Evolutionary conservation across 495 filamentous ascomycete genomes (phyloP), one percentile per base, ranked within the genome.

Genomic region (Aspergillus sparsus): DNA sequence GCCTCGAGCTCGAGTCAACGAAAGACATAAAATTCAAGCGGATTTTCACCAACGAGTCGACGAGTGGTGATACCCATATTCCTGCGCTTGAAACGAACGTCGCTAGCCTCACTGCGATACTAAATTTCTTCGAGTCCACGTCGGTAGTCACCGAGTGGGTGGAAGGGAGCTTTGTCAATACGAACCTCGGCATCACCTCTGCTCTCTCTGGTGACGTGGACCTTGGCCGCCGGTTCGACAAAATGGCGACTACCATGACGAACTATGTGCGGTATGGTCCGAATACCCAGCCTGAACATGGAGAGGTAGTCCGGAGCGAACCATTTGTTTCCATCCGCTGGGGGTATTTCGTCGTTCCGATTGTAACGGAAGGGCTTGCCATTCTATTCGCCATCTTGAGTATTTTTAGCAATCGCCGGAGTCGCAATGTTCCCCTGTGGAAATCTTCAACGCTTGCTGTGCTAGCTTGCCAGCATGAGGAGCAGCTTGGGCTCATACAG

Each of bases 391-490:
- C 60, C 8, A 49, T 61, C 41, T 55, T 61, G 46, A 66, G 46
- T 39, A 49, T 63, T 21, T 49, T 63, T 9, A 53, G 49, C 46
- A 66, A 66, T 60, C 57, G 64, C 12, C 49, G 15, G 56, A 63
- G 64, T n/a, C 53, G 57, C 41, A 18, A 36, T 36, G 57, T 66
- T 33, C 64, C 64, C 12, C 34, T 66, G n/a, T 66, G 60, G 64
- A 66, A 66, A 47, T 66, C 64, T 27, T 66, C 64, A 34, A 37
- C 57, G 45, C 64, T 66, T 49, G 64, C 64, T 21, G 57, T 66
- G 35, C 53, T 66, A 56, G 60, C 60, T 56, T 62, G 59, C 50
- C 55, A 31, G 32, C 39, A 60, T 46, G 63, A 66, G 35, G 59
- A 66, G 45, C 58, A 10, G 36, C 27, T 49, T 42, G 60, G 60